Evolutionary conservation across 1,139 yeast species (phyloP).

Genomic region (Blastobotrys ciferrii): DNA sequence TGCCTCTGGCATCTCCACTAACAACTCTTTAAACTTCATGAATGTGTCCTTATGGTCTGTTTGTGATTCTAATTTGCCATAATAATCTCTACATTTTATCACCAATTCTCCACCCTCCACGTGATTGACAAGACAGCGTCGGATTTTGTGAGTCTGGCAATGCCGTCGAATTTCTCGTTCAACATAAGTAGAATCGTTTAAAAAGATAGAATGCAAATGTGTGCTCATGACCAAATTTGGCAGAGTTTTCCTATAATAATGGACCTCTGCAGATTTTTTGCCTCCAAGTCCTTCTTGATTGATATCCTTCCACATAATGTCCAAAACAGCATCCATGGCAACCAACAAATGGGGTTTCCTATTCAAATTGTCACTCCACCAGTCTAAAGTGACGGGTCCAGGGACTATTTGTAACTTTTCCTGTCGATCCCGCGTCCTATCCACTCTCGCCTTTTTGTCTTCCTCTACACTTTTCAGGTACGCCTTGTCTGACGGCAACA

Average conservation of each 20-base stretch:
- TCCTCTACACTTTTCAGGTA: conserved; percentile 31
- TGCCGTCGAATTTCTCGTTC: conserved; percentile 41
- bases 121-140: conserved; percentile 38
- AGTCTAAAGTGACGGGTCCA: conserved; percentile 27
- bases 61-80: conserved; percentile 24
- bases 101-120: conserved; percentile 41
- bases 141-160: conserved; percentile 33
- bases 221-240: conserved; percentile 42
- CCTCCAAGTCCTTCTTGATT: conserved; percentile 34
- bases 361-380: conserved; percentile 18
- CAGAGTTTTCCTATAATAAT: conserved; percentile 29
- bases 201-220: conserved; percentile 45
- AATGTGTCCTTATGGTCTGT: conserved; percentile 14
- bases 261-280: conserved; percentile 27
- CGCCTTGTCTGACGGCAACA: conserved; percentile 34
- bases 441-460: conserved; percentile 25
- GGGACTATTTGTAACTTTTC: conserved; percentile 29
- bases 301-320: conserved; percentile 32
- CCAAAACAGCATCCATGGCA: conserved; percentile 26
- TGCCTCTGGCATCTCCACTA: conserved; percentile 30
- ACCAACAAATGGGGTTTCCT: conserved; percentile 17
- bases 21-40: conserved; percentile 29
- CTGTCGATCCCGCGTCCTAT: conserved; percentile 20
- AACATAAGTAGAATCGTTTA: conserved; percentile 43
- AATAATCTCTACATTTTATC: conserved; percentile 36